Evolutionary conservation across 805 yeast genomes (phyloP).

Genomic region (Debaryomyces maramus): DNA sequence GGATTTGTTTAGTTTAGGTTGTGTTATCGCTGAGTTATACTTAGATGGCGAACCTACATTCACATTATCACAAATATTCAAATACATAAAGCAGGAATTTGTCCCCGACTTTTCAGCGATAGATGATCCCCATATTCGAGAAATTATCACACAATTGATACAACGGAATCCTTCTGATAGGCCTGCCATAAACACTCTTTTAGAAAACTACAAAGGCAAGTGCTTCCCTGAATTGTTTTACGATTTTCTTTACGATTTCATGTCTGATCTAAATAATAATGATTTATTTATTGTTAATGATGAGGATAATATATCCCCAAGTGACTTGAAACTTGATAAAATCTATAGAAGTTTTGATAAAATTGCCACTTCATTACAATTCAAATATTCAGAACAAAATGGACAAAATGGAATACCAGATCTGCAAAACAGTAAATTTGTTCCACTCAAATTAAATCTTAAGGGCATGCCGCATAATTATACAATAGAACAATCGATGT

Average conservation of each 20-base stretch:
- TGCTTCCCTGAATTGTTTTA: slow-evolving; percentile 72
- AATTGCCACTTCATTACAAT: slow-evolving; percentile 27
- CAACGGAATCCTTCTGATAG: slow-evolving; percentile 62
- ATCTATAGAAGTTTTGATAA: slow-evolving; percentile 60
- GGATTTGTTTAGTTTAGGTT: slow-evolving; percentile 84
- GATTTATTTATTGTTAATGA: slow-evolving; percentile 15
- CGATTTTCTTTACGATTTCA: slow-evolving; percentile 66
- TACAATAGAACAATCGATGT: slow-evolving; percentile 37
- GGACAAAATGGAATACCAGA: slow-evolving; percentile 1
- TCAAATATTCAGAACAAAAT: slow-evolving; percentile 20
- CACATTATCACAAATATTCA: slow-evolving; percentile 82
- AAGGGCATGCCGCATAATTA: slow-evolving; percentile 53
- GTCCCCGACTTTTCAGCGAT: slow-evolving; percentile 62
- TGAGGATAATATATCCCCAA: slow-evolving; percentile 22
- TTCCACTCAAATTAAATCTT: slow-evolving; percentile 46
- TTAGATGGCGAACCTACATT: slow-evolving; percentile 85
- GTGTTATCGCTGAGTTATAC: slow-evolving; percentile 87
- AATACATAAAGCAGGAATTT: slow-evolving; percentile 69
- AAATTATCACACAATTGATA: slow-evolving; percentile 64
- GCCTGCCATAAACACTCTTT: slow-evolving; percentile 51
- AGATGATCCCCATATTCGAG: slow-evolving; percentile 48
- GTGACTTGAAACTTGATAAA: slow-evolving; percentile 53
- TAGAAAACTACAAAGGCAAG: slow-evolving; percentile 48
- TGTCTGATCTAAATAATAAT: slow-evolving; percentile 35
- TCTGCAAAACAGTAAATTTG: slow-evolving; percentile 6